Evolutionary conservation across 2,329 filamentous ascomycete genomes (phyloP).

Genomic region (Aspergillus ibericus): DNA sequence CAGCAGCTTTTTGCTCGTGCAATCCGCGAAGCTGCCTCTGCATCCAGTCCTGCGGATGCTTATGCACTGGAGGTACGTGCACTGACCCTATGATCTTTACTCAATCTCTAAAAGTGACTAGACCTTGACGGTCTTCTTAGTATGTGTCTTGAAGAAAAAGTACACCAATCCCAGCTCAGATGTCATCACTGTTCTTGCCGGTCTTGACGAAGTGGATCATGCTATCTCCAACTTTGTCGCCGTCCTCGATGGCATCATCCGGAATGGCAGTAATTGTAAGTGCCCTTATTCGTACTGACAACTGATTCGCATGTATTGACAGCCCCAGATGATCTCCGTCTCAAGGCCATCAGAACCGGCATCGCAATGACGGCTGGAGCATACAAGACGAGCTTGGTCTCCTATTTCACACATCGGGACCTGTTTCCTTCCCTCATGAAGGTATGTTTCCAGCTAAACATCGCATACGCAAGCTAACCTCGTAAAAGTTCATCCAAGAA

Average conservation of each 20-base stretch:
- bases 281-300: slow-evolving; percentile 16
- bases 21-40: slow-evolving; percentile 66
- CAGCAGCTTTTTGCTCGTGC: slow-evolving; percentile 76
- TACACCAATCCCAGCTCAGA: slow-evolving; percentile 96
- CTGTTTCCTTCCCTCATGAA: slow-evolving; percentile 94
- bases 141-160: slow-evolving; percentile 77
- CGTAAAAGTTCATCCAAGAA: slow-evolving; percentile 74
- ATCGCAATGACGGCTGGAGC: slow-evolving; percentile 87
- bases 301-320: slow-evolving; percentile 4
- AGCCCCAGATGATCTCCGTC: slow-evolving; percentile 67
- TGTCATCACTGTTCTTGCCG: slow-evolving; percentile 84
- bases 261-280: slow-evolving; percentile 70
- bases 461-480: slow-evolving; percentile 11
- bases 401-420: slow-evolving; percentile 92
- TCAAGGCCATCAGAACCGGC: slow-evolving; percentile 77
- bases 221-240: slow-evolving; percentile 87
- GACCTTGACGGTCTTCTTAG: slow-evolving; percentile 88
- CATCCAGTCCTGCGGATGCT: slow-evolving; percentile 62
- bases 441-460: slow-evolving; percentile 50
- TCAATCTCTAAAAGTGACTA: slow-evolving; percentile 51
- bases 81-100: slow-evolving; percentile 16
- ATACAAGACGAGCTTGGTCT: slow-evolving; percentile 90
- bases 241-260: slow-evolving; percentile 77
- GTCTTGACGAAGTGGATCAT: slow-evolving; percentile 81
- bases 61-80: slow-evolving; percentile 77